Evolutionary conservation across 371 early-diverging fungal genomes (phyloP), one percentile per base, ranked within the genome.

Genomic region (Mucor circinelloides): DNA sequence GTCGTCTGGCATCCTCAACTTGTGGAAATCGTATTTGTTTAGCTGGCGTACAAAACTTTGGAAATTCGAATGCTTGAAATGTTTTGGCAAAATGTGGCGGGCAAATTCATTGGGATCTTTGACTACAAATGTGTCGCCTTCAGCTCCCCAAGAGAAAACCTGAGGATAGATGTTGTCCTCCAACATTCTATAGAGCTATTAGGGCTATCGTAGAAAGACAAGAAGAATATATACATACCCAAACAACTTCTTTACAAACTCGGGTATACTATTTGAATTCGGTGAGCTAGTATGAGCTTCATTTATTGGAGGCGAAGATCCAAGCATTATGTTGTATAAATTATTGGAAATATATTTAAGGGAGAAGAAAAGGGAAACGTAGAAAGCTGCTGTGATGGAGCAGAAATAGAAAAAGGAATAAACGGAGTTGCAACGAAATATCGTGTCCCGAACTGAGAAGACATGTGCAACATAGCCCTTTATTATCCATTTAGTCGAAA

Each of bases 51-150:
- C 94, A 82, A 98, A 97, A 59, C 91, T 91, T n/a, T 93, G 89
- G 74, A 96, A 91, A 69, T 97, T 96, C 70, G 90, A 93, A 81
- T 96, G 96, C 93, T 77, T 98, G 96, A 96, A 96, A 73, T 93
- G 91, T 55, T 82, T 85, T n/a, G 94, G 93, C 15, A 97, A 82
- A 52, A 96, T 88, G 28, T 77, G 75, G 67, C 85, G 84, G 30
- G 87, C 84, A 75, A 94, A 94, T 42, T 86, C 89, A 62, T 84
- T 87, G 34, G 90, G 89, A 62, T 95, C 89, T 60, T 85, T 86
- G 52, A 96, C 95, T 9, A 95, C 85, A 82, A 97, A 96, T 0
- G 92, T 89, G n/a, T 86, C 85, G 23, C 96, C 95, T 42, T 80
- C 84, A 1, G 75, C 70, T 48, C 88, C 84, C 98, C 98, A 97